Conservation (phyloP, 192 early-diverging fungal genomes). For the Podila minutissima region DNA sequence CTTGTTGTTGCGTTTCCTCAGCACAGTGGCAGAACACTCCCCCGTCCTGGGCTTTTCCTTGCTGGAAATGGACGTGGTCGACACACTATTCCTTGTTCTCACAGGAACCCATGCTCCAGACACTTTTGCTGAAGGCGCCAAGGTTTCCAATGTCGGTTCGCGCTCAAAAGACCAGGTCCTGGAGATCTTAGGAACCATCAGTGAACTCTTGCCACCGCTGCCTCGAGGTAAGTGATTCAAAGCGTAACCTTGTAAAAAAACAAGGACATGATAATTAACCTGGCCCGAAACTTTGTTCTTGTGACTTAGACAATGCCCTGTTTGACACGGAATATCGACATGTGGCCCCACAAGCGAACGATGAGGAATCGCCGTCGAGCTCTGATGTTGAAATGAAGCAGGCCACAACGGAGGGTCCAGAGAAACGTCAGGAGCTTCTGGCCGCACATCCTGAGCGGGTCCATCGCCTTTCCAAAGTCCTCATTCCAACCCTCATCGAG, state of each 20-base stretch:
- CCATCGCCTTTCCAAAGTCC: constrained; percentile 50
- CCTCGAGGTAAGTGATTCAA: constrained; percentile 49
- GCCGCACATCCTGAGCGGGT: constrained; percentile 48
- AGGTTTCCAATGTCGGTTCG: constrained; percentile 29
- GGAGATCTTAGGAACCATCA: constrained; percentile 66
- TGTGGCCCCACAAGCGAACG: constrained; percentile 2
- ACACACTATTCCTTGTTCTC: constrained; percentile 55
- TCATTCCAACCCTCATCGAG: constrained; percentile 78
- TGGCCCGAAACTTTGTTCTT: background rate
- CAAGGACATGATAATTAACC: background rate
- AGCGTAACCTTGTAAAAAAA: background rate
- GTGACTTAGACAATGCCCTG: constrained; percentile 16
- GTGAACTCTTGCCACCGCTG: constrained; percentile 67
- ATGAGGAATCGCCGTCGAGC: background rate
- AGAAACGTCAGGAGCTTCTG: constrained; percentile 50
- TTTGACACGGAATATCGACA: constrained; percentile 44
- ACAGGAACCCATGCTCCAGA: constrained; percentile 45
- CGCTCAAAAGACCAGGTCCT: constrained; percentile 63
- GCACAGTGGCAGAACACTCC: constrained; percentile 64
- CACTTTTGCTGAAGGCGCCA: constrained; percentile 7
- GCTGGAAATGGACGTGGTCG: constrained; percentile 54
- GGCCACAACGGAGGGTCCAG: constrained; percentile 1
- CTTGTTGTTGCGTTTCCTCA: constrained; percentile 64
- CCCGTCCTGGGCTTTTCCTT: constrained; percentile 54
- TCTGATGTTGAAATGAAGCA: constrained; percentile 20